A percentile compares a stretch with the other conserved stretches of the same genome.
These are phyloP conservation scores for Emmonsiellopsis sp. DNA, from an alignment of 2,329 filamentous ascomycete species.

Conservation along the genomic window DNA sequence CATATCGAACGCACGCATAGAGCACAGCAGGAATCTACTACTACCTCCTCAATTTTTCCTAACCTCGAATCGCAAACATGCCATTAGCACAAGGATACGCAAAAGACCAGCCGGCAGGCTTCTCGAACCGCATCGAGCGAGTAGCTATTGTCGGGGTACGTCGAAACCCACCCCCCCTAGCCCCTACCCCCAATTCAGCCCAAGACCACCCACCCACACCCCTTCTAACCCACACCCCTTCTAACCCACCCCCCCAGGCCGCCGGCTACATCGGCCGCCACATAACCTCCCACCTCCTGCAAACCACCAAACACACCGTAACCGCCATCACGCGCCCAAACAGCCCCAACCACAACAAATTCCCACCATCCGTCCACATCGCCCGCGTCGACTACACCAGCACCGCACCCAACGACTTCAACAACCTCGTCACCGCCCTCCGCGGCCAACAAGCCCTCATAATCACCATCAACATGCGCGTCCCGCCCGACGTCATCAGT, in stretches of 20 bases:
- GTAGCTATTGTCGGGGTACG: conserved; percentile 33
- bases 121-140: conserved; percentile 28
- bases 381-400: conserved; percentile 39
- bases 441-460: conserved; percentile 48
- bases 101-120: conserved; percentile 29
- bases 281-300: conserved; percentile 30
- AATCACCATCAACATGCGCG: conserved; percentile 43
- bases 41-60: too few species aligned
- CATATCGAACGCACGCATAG: too few species aligned
- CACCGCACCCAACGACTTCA: conserved; percentile 22
- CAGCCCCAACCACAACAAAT: conserved; percentile 28
- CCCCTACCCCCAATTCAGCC: background rate
- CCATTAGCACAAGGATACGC: conserved; percentile 15
- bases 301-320: conserved; percentile 42
- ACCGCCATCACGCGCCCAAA: conserved; percentile 43
- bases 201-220: background rate
- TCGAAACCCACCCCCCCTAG: background rate
- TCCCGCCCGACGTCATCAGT: conserved; percentile 37
- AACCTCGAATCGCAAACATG: too few species aligned
- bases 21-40: too few species aligned
- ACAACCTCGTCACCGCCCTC: conserved; percentile 42
- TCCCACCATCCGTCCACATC: conserved; percentile 39
- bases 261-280: conserved; percentile 25
- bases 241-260: conserved; percentile 20
- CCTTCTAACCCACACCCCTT: conserved; percentile 9